Evolutionary conservation across 257 asterid genomes (phyloP).

Genomic region (Buddleja alternifolia): DNA sequence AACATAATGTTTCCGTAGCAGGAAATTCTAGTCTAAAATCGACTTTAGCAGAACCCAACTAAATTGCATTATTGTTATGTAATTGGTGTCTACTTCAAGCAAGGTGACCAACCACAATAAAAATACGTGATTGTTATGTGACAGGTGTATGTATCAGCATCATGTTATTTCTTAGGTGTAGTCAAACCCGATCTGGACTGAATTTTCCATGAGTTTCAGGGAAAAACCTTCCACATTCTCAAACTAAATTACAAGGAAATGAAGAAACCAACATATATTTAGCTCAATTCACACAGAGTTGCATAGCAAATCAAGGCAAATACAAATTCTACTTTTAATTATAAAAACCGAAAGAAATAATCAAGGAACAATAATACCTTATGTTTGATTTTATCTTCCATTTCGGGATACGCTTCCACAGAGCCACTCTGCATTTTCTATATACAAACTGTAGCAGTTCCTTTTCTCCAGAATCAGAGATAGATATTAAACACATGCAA

Average conservation of each 20-base stretch:
- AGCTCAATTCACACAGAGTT: not conserved
- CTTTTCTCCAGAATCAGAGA: conserved; percentile 11
- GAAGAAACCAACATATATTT: not conserved
- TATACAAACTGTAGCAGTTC: conserved; percentile 10
- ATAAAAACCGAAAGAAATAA: conserved; percentile 1
- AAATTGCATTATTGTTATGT: no score
- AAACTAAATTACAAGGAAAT: not conserved
- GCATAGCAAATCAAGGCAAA: not conserved
- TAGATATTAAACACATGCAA: conserved; percentile 13
- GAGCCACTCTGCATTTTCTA: conserved; percentile 2
- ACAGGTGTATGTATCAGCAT: no score
- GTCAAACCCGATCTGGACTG: no score
- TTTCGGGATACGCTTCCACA: not conserved
- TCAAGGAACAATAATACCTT: conserved; percentile 26
- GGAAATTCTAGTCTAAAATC: no score
- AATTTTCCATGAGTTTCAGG: not conserved
- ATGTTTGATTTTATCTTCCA: not conserved
- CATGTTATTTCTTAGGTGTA: no score
- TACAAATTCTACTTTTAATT: not conserved
- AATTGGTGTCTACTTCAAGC: no score
- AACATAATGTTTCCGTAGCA: no score
- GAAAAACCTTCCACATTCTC: not conserved
- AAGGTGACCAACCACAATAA: no score
- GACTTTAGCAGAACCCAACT: no score
- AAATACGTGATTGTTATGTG: no score